Conservation (phyloP, 768 basidiomycete species). For the Kwoniella sp. region DNA sequence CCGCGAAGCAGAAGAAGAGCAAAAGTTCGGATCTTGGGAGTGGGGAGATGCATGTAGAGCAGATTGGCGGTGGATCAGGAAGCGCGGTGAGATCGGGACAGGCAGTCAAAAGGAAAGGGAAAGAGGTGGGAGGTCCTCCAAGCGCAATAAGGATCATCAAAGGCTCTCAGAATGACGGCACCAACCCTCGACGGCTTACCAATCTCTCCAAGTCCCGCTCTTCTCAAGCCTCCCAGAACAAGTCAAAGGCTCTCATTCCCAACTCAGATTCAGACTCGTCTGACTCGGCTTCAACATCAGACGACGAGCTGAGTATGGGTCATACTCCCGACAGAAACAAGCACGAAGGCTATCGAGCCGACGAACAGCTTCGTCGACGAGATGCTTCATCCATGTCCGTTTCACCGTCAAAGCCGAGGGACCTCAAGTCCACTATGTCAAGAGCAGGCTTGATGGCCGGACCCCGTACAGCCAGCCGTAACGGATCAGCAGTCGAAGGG, state of each 20-base stretch:
- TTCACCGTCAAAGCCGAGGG: not conserved
- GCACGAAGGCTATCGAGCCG: constrained; percentile 1
- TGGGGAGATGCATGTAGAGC: too few relatives aligned
- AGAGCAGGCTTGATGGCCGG: not conserved
- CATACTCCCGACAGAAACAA: constrained; percentile 11
- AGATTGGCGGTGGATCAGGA: too few relatives aligned
- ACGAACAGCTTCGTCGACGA: not conserved
- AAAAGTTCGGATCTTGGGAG: too few relatives aligned
- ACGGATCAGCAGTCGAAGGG: not conserved
- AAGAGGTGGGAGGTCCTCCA: too few relatives aligned
- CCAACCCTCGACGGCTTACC: not conserved
- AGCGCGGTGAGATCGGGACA: too few relatives aligned
- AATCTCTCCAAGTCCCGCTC: not conserved
- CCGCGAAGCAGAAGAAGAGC: not conserved
- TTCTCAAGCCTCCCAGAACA: too few relatives aligned
- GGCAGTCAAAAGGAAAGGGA: too few relatives aligned
- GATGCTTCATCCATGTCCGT: not conserved
- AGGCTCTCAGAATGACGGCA: not conserved
- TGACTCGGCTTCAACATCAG: not conserved
- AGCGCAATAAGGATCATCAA: too few relatives aligned
- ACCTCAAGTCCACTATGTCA: not conserved
- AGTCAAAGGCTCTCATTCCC: not conserved
- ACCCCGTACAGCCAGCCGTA: not conserved
- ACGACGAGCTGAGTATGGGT: constrained; percentile 17
- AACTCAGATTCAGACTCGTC: not conserved